Base-by-base conservation (phyloP, 2,329 filamentous ascomycete species). In the Alternaria sp. region DNA sequence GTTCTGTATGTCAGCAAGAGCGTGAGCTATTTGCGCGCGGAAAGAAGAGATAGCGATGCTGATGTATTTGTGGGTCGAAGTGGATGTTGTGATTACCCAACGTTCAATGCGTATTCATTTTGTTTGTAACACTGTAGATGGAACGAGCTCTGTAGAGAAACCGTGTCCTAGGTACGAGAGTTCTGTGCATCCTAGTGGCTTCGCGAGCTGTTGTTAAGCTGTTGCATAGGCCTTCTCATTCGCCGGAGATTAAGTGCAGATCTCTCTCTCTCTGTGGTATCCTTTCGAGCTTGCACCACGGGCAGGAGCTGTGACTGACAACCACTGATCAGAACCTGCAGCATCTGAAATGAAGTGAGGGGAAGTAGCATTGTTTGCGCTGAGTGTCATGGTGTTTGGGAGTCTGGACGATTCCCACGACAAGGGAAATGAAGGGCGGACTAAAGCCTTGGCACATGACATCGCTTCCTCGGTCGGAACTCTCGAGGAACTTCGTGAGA, bases 391-490 rank as follows among this genome's bases (percentile, higher is more conserved):
- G 49, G 25, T 54, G 41, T 52, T 43, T 43, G 49, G 30, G 28
- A 43, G 27, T 16, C 20, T 22, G 10, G 18, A 30, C 40, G 14
- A 45, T 20, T 58, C 14, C 8, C 46, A 48, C 16, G 30, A 38
- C 50, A 16, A 9, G 22, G n/a, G 36, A 56, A 51, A 60, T 56
- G 52, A 60, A 50, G 52, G 57, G 38, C 40, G 25, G 46, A 49
- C 38, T 60, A 60, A 45, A 25, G 57, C 41, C 57, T 60, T 56
- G 52, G 52, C 57, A 49, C 12, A 45, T 44, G 45, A 44, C 30
- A 56, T 49, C 36, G 46, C 28, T 27, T 30, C 25, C 49, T 51
- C 27, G 34, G 32, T 40, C 53, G 12, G 30, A 36, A 22, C 11
- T 56, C n/a, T 51, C 45, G 12, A 36, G 46, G 30, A 36, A 50